These are phyloP conservation scores for Lactarius tabidus DNA, from an alignment of 768 basidiomycete genomes.

Conservation along the genomic window DNA sequence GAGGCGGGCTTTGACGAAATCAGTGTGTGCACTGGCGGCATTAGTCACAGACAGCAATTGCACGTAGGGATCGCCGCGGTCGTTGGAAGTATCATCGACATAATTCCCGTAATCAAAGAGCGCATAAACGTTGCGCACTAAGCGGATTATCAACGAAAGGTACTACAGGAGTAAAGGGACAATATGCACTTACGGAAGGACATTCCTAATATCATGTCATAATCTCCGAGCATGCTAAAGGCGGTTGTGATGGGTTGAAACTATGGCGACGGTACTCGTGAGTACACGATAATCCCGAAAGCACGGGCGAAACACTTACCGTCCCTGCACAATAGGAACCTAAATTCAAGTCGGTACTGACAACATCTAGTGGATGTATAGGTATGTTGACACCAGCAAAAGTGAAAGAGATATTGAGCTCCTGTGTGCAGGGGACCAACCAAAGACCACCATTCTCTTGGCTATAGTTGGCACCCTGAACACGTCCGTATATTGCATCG, in stretches of 20 bases:
- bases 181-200: conserved; percentile 53
- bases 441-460: conserved; percentile 51
- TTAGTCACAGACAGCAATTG: conserved; percentile 64
- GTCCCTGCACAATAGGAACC: conserved; percentile 58
- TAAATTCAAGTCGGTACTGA: conserved; percentile 51
- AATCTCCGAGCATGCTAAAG: conserved; percentile 71
- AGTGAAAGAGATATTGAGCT: conserved; percentile 65
- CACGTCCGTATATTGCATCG: conserved; percentile 77
- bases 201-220: conserved; percentile 83
- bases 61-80: conserved; percentile 56
- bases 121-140: conserved; percentile 74
- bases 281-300: background rate
- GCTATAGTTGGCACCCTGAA: conserved; percentile 68
- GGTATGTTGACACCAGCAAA: conserved; percentile 69
- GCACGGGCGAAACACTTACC: conserved; percentile 40
- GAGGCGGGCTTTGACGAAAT: conserved; percentile 62
- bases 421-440: conserved; percentile 71
- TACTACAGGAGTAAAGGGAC: background rate
- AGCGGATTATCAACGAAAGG: conserved; percentile 2
- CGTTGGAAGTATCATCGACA: conserved; percentile 44
- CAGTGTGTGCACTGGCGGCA: conserved; percentile 47
- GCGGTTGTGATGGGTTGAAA: conserved; percentile 84
- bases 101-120: conserved; percentile 71
- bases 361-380: conserved; percentile 68
- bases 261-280: conserved; percentile 33